Conservation (phyloP, 2,329 filamentous ascomycete species). For the Furcasterigmium furcatum region DNA sequence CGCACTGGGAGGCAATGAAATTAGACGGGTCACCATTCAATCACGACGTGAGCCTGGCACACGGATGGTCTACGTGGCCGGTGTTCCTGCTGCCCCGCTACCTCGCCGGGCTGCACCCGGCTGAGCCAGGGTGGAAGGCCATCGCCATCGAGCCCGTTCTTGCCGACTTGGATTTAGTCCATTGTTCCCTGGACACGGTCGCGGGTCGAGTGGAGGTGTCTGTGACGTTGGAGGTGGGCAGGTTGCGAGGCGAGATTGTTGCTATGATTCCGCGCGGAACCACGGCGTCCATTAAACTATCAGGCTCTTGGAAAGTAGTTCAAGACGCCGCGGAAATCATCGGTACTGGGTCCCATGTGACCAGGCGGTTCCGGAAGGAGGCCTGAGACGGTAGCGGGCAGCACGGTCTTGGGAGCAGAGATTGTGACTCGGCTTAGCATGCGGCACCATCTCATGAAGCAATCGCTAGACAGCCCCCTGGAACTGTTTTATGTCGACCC, state of each 20-base stretch:
- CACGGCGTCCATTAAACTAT: neutral
- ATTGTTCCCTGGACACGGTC: neutral
- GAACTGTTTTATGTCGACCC: too few relatives aligned
- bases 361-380: neutral
- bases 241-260: neutral
- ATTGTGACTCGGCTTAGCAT: too few relatives aligned
- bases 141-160: slow-evolving; percentile 4
- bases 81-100: slow-evolving; percentile 8
- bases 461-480: too few relatives aligned
- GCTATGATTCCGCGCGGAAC: neutral
- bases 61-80: slow-evolving; percentile 9
- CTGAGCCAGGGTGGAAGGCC: slow-evolving; percentile 4
- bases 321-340: neutral
- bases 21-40: slow-evolving; percentile 1
- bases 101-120: slow-evolving; percentile 3
- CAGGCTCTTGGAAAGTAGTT: neutral
- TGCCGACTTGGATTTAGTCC: neutral
- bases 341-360: neutral
- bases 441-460: too few relatives aligned
- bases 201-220: slow-evolving; percentile 1
- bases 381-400: too few relatives aligned
- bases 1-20: slow-evolving; percentile 9
- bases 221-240: neutral
- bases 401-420: too few relatives aligned
- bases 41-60: slow-evolving; percentile 6